Evolutionary conservation across 2,329 filamentous ascomycete species (phyloP), one percentile per base, ranked within the genome.

Genomic region (Lomentospora prolificans): DNA sequence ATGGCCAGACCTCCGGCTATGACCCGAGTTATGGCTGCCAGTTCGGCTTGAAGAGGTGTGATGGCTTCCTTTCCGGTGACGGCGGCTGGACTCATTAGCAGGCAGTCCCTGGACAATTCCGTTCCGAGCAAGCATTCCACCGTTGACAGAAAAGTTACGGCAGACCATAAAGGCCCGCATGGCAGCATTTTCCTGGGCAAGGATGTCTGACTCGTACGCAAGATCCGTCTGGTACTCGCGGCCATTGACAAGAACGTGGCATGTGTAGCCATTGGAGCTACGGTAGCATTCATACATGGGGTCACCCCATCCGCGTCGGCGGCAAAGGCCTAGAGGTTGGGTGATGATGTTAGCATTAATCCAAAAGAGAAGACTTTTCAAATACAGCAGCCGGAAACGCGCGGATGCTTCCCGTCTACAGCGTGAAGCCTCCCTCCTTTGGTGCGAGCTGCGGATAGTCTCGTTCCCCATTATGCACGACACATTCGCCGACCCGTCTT

Each of bases 91-190:
- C 61, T 77, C 73, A 61, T 76, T 74, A 56, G 75, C 79, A 12
- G 82, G 82, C 36, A 86, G 75, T 52, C 82, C 82, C 69, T 86
- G 82, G 60, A 86, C 81, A 60, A 85, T 84, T 46, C 82, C 82
- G 65, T 85, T 86, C 61, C 82, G 79, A 60, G 82, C 82, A 60
- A 85, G 75, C 90, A 95, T 96, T 68, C 92, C 92, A 64, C 95
- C 90, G 68, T 96, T 96, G 70, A 95, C 89, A 56, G 90, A 95
- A 74, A 96, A 96, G 78, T 96, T 96, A 61, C 90, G 87, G 77
- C 92, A 96, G 62, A 96, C 94, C 83, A 96, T 92, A 72, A 96
- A 97, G 57, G 92, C 92, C 60, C 90, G 87, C 82, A 95, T 95
- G 58, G 92, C 92, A 25, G 92, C 92, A 65, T 92, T 94, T 70